These are phyloP conservation scores for Tylopilus sp. DNA, from an alignment of 1,284 basidiomycete genomes.

Conservation along the genomic window DNA sequence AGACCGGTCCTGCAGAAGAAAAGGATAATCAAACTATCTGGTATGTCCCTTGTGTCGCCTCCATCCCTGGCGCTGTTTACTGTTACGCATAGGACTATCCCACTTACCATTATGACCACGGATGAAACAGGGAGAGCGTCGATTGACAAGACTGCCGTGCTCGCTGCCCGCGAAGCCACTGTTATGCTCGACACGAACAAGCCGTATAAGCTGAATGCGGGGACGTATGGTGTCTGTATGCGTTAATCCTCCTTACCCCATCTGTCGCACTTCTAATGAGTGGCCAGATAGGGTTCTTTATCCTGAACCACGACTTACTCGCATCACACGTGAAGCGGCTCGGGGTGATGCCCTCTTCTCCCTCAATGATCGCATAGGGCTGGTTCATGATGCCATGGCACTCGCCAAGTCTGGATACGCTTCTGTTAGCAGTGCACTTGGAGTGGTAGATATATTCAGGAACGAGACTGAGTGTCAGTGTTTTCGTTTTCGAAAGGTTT, in stretches of 20 bases:
- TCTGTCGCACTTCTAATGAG: constrained; percentile 2
- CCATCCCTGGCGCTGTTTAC: background rate
- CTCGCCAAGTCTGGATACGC: constrained; percentile 79
- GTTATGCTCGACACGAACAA: constrained; percentile 69
- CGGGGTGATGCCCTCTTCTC: constrained; percentile 65
- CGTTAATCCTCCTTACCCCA: constrained; percentile 11
- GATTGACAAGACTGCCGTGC: constrained; percentile 63
- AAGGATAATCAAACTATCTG: constrained; percentile 92
- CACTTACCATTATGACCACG: constrained; percentile 72
- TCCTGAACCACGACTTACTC: constrained; percentile 72
- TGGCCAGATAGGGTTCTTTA: constrained; percentile 83
- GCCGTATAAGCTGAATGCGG: constrained; percentile 86
- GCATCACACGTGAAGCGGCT: constrained; percentile 78
- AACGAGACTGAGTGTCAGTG: constrained; percentile 73
- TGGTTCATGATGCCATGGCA: constrained; percentile 79
- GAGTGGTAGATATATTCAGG: constrained; percentile 64
- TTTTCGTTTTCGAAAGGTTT: background rate
- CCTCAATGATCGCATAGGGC: constrained; percentile 82
- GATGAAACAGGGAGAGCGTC: constrained; percentile 54
- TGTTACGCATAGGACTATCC: constrained; percentile 58
- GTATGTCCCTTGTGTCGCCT: constrained; percentile 37
- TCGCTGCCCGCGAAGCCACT: constrained; percentile 67
- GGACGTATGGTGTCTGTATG: constrained; percentile 87
- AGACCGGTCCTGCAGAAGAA: constrained; percentile 72
- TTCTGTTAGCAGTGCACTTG: constrained; percentile 74